Base-by-base conservation (phyloP, 257 asterid species). In the Linderniella brevidens region DNA sequence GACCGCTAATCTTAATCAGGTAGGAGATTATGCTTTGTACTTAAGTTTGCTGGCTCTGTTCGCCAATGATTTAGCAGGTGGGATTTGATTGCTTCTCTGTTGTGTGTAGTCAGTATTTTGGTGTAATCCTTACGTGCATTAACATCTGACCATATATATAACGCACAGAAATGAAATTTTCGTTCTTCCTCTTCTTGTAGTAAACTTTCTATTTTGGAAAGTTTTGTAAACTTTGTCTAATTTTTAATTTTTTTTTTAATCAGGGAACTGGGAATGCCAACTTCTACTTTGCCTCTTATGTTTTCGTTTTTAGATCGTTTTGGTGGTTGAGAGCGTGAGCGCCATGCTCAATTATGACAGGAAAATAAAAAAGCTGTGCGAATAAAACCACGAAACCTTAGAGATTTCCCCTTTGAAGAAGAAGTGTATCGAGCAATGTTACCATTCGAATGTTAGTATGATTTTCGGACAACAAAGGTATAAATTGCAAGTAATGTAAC, bases 211-310 rank as follows among this genome's bases (percentile, higher is more conserved):
- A 63, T 53, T 41, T 41, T 11, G 18, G 38, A 46, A 45, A 35
- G 51, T 55, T 18, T 17, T 25, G 32, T 25, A 25, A 25, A 3
- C 32, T 25, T 25, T 2, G 32, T 25, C 36, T 9, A 16, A 18
- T 46, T 38, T 55, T 61, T 64, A 66, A 10, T 47, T 9, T n/a
- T 32, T 7, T 25, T 25, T 25, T 25, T 25, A 2, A 11, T 32
- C 88, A 90, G 98, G 98, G 98, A 25, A 90, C 97, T 20, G 97
- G 97, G 49, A 88, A 88, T 69, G 94, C 98, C 40, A 90, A 90
- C 75, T 90, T 90, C 54, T 90, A 90, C 74, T 90, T 74, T 65
- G 94, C 94, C 58, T 84, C 96, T 50, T 17, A 43, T 37, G 29
- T 6, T 13, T 52, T 49, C 50, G n/a, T 54, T 19, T 16, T 68